Evolutionary conservation across 345 rosid species (phyloP), one percentile per base, ranked within the genome.

Genomic region (Hypericum androsaemum): DNA sequence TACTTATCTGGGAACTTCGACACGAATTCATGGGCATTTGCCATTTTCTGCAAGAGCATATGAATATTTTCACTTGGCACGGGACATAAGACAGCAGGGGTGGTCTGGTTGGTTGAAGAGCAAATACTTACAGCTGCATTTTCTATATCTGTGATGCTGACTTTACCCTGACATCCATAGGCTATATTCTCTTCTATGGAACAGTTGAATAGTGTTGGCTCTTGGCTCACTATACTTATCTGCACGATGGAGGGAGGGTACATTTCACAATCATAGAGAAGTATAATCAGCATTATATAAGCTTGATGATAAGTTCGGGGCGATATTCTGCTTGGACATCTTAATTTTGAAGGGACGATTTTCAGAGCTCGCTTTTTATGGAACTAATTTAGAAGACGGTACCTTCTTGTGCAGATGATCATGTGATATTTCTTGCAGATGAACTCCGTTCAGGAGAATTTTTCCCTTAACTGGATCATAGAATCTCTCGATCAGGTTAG

Each of bases 151-250:
- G 74, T 41, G 37, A 15, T 63, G 73, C 60, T 75, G 5, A 76
- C 82, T 64, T 75, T 77, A 37, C 92, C 88, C 37, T 81, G 70
- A 53, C 66, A 74, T 15, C 98, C 98, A 54, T 80, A 82, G 0
- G 92, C 84, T 38, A 79, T 79, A 63, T 79, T 79, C 55, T 79
- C 75, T 60, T 74, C 81, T 5, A 79, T 48, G 0, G 84, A 66
- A 41, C 81, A 76, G 48, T 79, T 76, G 66, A 79, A 79, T 48
- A 87, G 96, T 71, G 81, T 69, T 1, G 98, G 98, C 72, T 90
- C 98, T 65, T 90, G 98, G 74, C 98, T 90, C 50, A 90, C 98
- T 73, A 90, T 87, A 68, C 98, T 87, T 37, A 84, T 67, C 98
- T 90, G 78, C 43, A 66, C 47, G 17, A 28, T 41, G 47, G 17